Percentiles rank a stretch among this genome's conserved stretches.
Evolutionary conservation across 805 yeast species (phyloP).

Genomic region (Metschnikowia lochheadii): DNA sequence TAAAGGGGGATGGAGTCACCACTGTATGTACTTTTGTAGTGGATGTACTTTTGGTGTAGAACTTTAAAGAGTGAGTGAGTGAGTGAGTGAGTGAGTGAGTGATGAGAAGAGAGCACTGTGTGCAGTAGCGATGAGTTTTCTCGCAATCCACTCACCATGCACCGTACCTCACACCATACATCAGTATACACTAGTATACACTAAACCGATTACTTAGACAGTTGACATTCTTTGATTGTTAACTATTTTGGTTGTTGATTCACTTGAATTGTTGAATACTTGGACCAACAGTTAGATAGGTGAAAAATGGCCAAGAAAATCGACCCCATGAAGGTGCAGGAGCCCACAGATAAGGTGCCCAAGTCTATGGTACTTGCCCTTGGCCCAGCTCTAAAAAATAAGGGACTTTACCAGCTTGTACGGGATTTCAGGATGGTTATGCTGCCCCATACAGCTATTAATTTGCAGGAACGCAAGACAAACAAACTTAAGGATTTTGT

Average conservation of each 20-base stretch:
- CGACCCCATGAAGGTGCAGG: constrained; percentile 38
- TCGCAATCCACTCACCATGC: too few species aligned
- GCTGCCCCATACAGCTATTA: constrained; percentile 96
- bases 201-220: too few species aligned
- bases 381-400: constrained; percentile 73
- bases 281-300: too few species aligned
- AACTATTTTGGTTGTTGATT: too few species aligned
- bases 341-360: constrained; percentile 71
- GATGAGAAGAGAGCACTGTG: not conserved
- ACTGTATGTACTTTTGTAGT: too few species aligned
- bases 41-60: too few species aligned
- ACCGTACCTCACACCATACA: too few species aligned
- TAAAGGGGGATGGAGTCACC: too few species aligned
- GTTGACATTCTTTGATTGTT: too few species aligned
- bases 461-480: constrained; percentile 77
- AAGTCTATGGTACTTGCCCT: constrained; percentile 90
- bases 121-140: constrained; percentile 2
- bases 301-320: constrained; percentile 36
- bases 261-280: too few species aligned
- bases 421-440: constrained; percentile 81
- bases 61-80: too few species aligned
- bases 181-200: too few species aligned
- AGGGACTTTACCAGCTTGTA: constrained; percentile 79
- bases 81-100: not conserved
- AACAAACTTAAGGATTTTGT: constrained; percentile 87